These are phyloP conservation scores for Parathielavia hyrcaniae DNA, from an alignment of 495 filamentous ascomycete species.

Conservation along the genomic window DNA sequence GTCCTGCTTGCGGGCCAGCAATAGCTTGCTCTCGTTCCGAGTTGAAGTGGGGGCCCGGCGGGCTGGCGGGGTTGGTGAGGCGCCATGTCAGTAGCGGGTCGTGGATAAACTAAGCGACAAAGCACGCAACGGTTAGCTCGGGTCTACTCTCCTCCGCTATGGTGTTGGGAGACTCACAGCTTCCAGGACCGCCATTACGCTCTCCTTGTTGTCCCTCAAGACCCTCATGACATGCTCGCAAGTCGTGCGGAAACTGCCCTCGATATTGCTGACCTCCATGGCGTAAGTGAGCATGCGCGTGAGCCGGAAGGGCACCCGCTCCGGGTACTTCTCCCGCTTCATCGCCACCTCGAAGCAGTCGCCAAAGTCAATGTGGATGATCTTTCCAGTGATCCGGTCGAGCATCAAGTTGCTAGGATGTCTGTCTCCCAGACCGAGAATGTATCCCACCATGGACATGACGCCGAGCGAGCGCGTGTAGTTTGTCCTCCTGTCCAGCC, in stretches of 20 bases:
- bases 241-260: slow-evolving; percentile 93
- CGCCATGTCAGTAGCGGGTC: slow-evolving; percentile 97
- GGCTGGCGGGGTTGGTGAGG: slow-evolving; percentile 77
- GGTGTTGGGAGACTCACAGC: slow-evolving; percentile 59
- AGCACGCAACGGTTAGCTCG: not conserved
- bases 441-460: slow-evolving; percentile 99
- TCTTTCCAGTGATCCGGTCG: slow-evolving; percentile 87
- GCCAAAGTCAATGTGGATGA: slow-evolving; percentile 97
- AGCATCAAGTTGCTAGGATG: slow-evolving; percentile 98
- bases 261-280: slow-evolving; percentile 99
- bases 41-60: slow-evolving; percentile 66
- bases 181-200: slow-evolving; percentile 95
- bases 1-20: slow-evolving; percentile 37
- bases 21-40: slow-evolving; percentile 60
- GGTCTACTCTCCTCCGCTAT: not conserved
- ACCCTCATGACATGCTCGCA: slow-evolving; percentile 99
- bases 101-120: slow-evolving; percentile 72
- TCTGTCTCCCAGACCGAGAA: slow-evolving; percentile 90
- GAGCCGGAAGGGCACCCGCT: slow-evolving; percentile 93
- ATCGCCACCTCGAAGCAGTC: slow-evolving; percentile 99
- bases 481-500: slow-evolving; percentile 93
- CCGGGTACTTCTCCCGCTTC: slow-evolving; percentile 98
- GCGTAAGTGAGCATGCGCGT: slow-evolving; percentile 98
- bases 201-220: slow-evolving; percentile 92
- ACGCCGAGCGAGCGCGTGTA: slow-evolving; percentile 96